Evolutionary conservation across 768 basidiomycete species (phyloP).

Genomic region (Scleroderma bovista): DNA sequence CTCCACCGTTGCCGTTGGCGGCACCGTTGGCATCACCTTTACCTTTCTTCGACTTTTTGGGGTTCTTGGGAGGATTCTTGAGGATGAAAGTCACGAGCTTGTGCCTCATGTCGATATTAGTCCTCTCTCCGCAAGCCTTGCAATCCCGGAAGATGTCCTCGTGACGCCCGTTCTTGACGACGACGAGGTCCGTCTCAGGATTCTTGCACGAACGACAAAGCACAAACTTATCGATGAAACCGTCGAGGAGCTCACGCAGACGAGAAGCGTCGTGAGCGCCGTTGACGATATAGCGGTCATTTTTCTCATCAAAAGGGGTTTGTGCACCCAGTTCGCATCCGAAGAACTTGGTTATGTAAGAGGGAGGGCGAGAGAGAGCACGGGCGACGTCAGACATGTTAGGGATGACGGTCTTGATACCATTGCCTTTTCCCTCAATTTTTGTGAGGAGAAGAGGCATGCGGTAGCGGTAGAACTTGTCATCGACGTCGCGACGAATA

Average conservation of each 20-base stretch:
- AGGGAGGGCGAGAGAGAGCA: constrained; percentile 89
- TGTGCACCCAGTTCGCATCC: constrained; percentile 98
- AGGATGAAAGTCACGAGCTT: constrained; percentile 94
- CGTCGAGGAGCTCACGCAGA: constrained; percentile 91
- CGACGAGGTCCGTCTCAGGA: constrained; percentile 93
- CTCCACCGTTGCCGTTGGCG: constrained; percentile 43
- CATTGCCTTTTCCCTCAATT: constrained; percentile 99
- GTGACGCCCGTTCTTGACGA: constrained; percentile 72
- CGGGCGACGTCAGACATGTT: constrained; percentile 99
- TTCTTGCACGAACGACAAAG: constrained; percentile 98
- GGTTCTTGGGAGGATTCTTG: constrained; percentile 93
- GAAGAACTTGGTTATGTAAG: constrained; percentile 98
- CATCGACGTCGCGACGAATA: constrained; percentile 93
- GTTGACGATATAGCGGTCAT: constrained; percentile 97
- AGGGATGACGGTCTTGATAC: constrained; percentile 97
- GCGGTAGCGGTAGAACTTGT: constrained; percentile 95
- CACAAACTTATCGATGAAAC: constrained; percentile 98
- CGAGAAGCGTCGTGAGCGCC: constrained; percentile 90
- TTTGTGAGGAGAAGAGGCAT: constrained; percentile 95
- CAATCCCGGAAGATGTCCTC: constrained; percentile 95
- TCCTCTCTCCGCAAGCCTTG: constrained; percentile 96
- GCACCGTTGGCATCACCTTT: constrained; percentile 53
- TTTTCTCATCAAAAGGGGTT: constrained; percentile 93
- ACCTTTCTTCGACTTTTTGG: constrained; percentile 57
- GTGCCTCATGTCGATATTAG: constrained; percentile 92